These are phyloP conservation scores for Pulveroboletus frians DNA, from an alignment of 768 basidiomycete species.

Conservation along the genomic window DNA sequence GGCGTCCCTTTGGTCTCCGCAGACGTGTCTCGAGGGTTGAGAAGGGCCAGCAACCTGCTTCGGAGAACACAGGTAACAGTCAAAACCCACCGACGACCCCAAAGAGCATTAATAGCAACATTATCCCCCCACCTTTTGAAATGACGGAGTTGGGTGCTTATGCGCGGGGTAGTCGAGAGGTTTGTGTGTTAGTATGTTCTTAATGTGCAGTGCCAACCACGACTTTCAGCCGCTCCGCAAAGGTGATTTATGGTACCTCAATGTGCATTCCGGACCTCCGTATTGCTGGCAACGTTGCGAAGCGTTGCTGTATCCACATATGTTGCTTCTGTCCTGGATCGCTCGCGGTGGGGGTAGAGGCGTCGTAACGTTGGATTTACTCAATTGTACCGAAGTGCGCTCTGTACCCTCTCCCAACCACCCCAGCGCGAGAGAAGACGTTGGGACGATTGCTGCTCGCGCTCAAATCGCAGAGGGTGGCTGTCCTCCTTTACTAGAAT, in stretches of 20 bases:
- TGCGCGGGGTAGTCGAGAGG: conserved; percentile 40
- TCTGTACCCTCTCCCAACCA: conserved; percentile 79
- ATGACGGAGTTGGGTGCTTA: conserved; percentile 42
- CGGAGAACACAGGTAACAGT: conserved; percentile 8
- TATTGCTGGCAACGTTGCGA: conserved; percentile 81
- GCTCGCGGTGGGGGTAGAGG: conserved; percentile 79
- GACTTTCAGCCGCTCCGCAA: conserved; percentile 72
- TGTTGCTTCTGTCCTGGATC: conserved; percentile 83
- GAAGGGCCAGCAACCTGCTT: conserved; percentile 9
- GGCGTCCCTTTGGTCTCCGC: conserved; percentile 33
- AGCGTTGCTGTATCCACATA: conserved; percentile 76
- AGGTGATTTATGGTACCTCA: conserved; percentile 86
- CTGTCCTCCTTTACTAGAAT: conserved; percentile 53
- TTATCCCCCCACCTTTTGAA: conserved; percentile 44
- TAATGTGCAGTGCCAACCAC: conserved; percentile 5
- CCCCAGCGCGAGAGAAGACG: conserved; percentile 75
- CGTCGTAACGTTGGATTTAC: conserved; percentile 78
- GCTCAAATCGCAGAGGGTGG: conserved; percentile 46
- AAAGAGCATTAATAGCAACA: conserved; percentile 27
- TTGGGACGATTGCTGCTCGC: conserved; percentile 78
- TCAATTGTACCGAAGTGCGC: conserved; percentile 84
- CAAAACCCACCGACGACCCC: conserved; percentile 21
- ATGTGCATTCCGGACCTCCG: conserved; percentile 78
- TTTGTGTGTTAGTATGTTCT: conserved; percentile 24
- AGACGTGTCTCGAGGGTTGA: conserved; percentile 29